phyloP scores from a whole-genome alignment of 257 asterid species.

The Solanum chilense region DNA sequence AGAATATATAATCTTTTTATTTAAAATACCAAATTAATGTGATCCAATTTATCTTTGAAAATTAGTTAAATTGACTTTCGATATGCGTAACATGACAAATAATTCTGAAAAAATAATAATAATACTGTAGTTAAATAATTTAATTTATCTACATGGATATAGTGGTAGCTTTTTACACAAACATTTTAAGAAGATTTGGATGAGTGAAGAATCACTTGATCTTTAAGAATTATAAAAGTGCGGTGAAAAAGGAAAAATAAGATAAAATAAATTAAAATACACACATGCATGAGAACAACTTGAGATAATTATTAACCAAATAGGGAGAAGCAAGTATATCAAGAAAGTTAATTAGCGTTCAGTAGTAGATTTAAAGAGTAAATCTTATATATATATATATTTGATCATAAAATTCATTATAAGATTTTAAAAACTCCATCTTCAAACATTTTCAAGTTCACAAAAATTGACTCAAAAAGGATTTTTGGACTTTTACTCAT shows the following conservation, averaged over 20 bases:
- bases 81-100: too few species aligned
- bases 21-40: too few species aligned
- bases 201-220: background rate
- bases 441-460: background rate
- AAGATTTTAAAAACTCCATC: background rate
- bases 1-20: too few species aligned
- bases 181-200: background rate
- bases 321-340: background rate
- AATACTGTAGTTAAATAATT: background rate
- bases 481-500: background rate
- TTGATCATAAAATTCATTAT: too few species aligned
- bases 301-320: background rate
- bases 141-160: background rate
- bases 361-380: too few species aligned
- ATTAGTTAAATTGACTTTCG: too few species aligned
- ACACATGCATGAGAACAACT: background rate
- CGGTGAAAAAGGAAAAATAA: background rate
- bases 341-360: background rate
- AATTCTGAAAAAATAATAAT: rapidly evolving
- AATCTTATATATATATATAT: too few species aligned
- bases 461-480: background rate
- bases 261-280: background rate
- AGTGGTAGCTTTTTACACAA: background rate
- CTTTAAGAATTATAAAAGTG: background rate
- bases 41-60: too few species aligned